Conservation (phyloP, 768 basidiomycete genomes). For the Boletus pseudopeckii region DNA sequence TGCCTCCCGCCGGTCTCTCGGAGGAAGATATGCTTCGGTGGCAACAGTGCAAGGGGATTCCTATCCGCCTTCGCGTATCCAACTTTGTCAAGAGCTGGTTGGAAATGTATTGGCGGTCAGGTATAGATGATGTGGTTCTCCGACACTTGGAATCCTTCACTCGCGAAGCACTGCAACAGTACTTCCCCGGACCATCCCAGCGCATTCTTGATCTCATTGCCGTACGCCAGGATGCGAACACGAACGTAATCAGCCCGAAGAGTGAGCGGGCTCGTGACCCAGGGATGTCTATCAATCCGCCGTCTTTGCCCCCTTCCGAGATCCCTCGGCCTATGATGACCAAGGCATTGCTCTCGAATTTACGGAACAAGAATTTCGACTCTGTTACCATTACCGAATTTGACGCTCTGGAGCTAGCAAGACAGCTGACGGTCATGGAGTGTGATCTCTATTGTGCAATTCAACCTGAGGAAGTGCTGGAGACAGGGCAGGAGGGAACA, state of each 20-base stretch:
- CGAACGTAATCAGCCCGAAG: constrained; percentile 50
- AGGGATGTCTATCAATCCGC: constrained; percentile 70
- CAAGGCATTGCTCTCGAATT: constrained; percentile 63
- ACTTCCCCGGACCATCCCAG: constrained; percentile 68
- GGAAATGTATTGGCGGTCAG: constrained; percentile 84
- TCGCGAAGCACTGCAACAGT: constrained; percentile 52
- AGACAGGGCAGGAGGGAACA: constrained; percentile 70
- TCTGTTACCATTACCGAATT: constrained; percentile 82
- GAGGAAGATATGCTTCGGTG: constrained; percentile 66
- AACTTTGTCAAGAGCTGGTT: constrained; percentile 96
- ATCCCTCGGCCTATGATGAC: constrained; percentile 87
- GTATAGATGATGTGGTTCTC: constrained; percentile 65
- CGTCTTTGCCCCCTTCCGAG: constrained; percentile 50
- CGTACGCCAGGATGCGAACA: constrained; percentile 48
- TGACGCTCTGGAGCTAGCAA: constrained; percentile 85
- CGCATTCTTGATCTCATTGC: constrained; percentile 68
- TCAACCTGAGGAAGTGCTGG: constrained; percentile 83
- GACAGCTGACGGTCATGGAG: constrained; percentile 95
- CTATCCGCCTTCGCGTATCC: constrained; percentile 85
- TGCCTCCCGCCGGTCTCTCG: constrained; percentile 55
- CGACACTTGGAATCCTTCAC: constrained; percentile 57
- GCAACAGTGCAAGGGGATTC: constrained; percentile 85
- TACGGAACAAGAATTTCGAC: constrained; percentile 63
- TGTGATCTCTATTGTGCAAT: constrained; percentile 83
- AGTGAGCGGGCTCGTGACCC: constrained; percentile 69